Evolutionary conservation across 495 filamentous ascomycete species (phyloP), one percentile per base, ranked within the genome.

Genomic region (Aspergillus nanangensis): DNA sequence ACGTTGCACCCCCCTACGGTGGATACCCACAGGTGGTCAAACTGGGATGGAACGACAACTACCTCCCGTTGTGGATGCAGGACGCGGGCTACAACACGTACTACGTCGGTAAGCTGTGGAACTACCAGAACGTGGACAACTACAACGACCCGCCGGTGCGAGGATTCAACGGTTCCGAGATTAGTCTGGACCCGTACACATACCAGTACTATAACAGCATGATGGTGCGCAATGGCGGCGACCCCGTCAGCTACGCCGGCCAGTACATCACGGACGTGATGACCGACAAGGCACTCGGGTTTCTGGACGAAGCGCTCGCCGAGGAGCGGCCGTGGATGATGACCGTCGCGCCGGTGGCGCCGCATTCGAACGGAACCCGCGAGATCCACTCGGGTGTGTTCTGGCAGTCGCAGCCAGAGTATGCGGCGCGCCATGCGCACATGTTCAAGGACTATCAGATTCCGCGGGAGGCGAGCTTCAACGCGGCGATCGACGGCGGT

Each of bases 61-160:
- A 82, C 48, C 73, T 87, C 2, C 82, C 83, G 2, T 46, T 83
- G 3, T 87, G 83, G 83, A 71, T 87, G 22, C 82, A 87, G 53
- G 58, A 80, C 11, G 77, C 77, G 2, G 81, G 81, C 21, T 84
- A 86, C 57, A 72, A 79, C 54, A 87, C 83, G 0, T 86, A 84
- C 63, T 86, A 86, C 58, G 78, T 77, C 8, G 82, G 84, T 31
- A 88, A 87, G 59, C 70, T 88, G 3, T 83, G 81, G 65, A 87
- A 87, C 52, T 69, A 70, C 2, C 78, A 83, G 51, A 76, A 72
- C 1, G 58, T 70, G 8, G 52, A 73, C n/a, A 83, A 80, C 52
- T 84, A 82, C 60, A 49, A 80, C 58, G 55, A 65, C 0, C 83
- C 83, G 0, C 73, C 69, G 54, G 63, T 71, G 0, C 71, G 64